Percentiles rank a stretch among this genome's conserved stretches.
phyloP scores from a whole-genome alignment of 331 rosid species.

The Phaseolus coccineus region DNA sequence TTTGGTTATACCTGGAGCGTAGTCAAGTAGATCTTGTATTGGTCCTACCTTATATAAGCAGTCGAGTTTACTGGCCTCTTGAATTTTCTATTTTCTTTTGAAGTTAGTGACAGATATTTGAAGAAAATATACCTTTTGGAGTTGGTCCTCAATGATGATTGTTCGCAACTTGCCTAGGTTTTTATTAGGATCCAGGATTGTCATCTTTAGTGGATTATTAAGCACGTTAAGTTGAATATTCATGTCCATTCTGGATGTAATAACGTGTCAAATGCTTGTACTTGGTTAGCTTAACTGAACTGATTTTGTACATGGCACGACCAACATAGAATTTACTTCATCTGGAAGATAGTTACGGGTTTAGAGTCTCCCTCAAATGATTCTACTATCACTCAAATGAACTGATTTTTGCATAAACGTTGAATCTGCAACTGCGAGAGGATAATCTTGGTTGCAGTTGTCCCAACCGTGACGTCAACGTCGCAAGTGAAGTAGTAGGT shows the following conservation, averaged over 20 bases:
- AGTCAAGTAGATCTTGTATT: not conserved
- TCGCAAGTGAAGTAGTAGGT: too few relatives aligned
- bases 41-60: not conserved
- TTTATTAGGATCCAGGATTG: not conserved
- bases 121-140: not conserved
- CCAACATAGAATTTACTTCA: not conserved
- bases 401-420: too few relatives aligned
- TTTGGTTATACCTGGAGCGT: constrained; percentile 13
- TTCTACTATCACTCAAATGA: not conserved
- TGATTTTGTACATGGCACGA: not conserved
- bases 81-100: not conserved
- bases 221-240: not conserved
- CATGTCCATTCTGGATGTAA: not conserved
- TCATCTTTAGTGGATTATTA: not conserved
- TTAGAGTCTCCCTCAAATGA: too few relatives aligned
- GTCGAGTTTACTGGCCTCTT: not conserved
- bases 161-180: not conserved
- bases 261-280: not conserved
- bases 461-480: too few relatives aligned
- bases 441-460: not conserved
- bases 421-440: too few relatives aligned
- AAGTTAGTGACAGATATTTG: not conserved
- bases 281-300: not conserved
- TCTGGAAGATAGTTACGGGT: not conserved
- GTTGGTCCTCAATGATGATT: not conserved